phyloP scores from a whole-genome alignment of 768 basidiomycete genomes.

The Lactarius sp. region DNA sequence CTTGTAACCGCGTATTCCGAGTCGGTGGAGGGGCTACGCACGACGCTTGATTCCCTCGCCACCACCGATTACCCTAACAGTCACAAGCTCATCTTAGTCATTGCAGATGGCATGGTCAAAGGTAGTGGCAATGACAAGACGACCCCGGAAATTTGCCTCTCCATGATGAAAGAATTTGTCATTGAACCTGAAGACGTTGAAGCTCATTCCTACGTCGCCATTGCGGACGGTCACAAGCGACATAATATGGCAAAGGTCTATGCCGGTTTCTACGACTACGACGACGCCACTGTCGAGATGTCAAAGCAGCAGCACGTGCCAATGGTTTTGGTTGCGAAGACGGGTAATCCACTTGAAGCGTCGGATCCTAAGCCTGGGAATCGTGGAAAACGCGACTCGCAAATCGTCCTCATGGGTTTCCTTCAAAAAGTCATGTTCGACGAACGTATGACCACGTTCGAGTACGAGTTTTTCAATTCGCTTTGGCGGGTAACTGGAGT shows the following conservation, averaged over 20 bases:
- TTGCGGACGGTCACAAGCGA: constrained; percentile 98
- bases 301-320: constrained; percentile 97
- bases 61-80: constrained; percentile 98
- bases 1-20: constrained; percentile 99
- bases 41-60: constrained; percentile 95
- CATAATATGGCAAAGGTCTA: constrained; percentile 99
- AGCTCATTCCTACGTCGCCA: constrained; percentile 93
- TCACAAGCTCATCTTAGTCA: constrained; percentile 92
- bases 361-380: constrained; percentile 93
- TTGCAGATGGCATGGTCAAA: constrained; percentile 98
- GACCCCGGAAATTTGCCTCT: constrained; percentile 89
- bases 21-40: constrained; percentile 91
- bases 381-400: constrained; percentile 97
- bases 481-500: constrained; percentile 95
- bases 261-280: constrained; percentile 96
- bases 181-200: constrained; percentile 79
- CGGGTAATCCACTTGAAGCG: constrained; percentile 88
- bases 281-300: constrained; percentile 80
- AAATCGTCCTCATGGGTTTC: constrained; percentile 97
- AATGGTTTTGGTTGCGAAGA: constrained; percentile 92
- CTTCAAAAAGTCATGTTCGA: constrained; percentile 99
- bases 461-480: constrained; percentile 99
- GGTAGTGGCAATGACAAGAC: constrained; percentile 85
- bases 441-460: constrained; percentile 99
- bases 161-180: constrained; percentile 97